phyloP scores from a whole-genome alignment of 805 yeast species.

The Lipomyces yamadae region DNA sequence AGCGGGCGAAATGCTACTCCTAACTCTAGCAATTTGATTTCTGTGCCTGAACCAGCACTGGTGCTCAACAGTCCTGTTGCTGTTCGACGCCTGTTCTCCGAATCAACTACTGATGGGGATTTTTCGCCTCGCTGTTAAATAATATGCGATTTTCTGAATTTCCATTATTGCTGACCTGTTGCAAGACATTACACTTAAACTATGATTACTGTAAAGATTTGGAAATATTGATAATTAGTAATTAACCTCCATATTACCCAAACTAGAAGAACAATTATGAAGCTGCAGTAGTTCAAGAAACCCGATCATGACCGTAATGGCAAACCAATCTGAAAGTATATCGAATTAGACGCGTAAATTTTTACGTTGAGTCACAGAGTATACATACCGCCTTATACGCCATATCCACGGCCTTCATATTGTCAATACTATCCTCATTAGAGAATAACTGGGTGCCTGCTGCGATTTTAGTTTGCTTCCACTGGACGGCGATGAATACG shows the following conservation, averaged over 20 bases:
- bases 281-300: neutral
- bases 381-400: constrained; percentile 32
- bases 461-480: neutral
- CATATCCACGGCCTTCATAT: constrained; percentile 33
- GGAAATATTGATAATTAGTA: neutral
- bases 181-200: neutral
- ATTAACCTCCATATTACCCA: neutral
- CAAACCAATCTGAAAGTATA: constrained; percentile 5
- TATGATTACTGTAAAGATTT: neutral
- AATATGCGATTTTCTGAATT: neutral
- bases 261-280: neutral
- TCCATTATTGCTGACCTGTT: neutral
- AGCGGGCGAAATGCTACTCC: constrained; percentile 1
- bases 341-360: neutral
- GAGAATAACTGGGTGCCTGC: constrained; percentile 13
- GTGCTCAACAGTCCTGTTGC: neutral
- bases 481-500: neutral
- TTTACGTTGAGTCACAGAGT: neutral
- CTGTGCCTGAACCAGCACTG: neutral
- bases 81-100: constrained; percentile 2
- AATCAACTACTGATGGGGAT: neutral
- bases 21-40: neutral
- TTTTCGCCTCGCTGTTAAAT: neutral
- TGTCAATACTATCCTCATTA: constrained; percentile 24
- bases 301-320: constrained; percentile 7